Conservation (phyloP, 768 basidiomycete species). For the Mycena vitilis region DNA sequence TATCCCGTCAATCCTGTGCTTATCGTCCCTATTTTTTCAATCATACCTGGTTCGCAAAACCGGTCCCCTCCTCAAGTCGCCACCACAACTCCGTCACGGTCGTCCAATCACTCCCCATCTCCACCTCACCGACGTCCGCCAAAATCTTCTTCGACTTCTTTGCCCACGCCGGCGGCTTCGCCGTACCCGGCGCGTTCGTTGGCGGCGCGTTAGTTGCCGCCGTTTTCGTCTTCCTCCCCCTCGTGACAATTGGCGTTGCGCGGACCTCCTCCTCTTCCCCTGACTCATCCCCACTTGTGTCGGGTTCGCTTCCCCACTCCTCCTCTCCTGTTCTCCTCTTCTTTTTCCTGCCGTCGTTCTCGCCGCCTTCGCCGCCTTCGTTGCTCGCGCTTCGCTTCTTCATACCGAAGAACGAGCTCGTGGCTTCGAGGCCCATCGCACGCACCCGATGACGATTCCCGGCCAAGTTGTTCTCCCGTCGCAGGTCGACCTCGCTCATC, state of each 20-base stretch:
- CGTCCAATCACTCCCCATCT: slow-evolving; percentile 4
- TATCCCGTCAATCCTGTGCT: background rate
- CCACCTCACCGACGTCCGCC: background rate
- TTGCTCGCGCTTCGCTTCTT: background rate
- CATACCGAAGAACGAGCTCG: background rate
- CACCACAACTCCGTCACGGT: background rate
- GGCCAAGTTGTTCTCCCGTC: slow-evolving; percentile 2
- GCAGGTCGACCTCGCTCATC: background rate
- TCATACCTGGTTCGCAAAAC: background rate
- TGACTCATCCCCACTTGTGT: background rate
- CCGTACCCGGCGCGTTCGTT: too few relatives aligned
- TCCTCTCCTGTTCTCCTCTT: background rate
- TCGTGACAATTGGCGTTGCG: background rate
- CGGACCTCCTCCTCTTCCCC: background rate
- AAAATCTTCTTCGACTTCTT: background rate
- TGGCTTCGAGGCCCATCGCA: background rate
- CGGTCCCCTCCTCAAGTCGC: background rate
- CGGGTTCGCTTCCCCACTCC: background rate
- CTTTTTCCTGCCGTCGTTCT: background rate
- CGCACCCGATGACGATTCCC: background rate
- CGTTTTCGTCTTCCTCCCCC: background rate
- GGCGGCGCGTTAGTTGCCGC: background rate
- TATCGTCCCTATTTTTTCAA: too few relatives aligned
- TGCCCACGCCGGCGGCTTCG: background rate
- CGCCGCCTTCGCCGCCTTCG: background rate